These are phyloP conservation scores for Pyrus bretschneideri DNA, from an alignment of 306 rosid species.

Conservation along the genomic window DNA sequence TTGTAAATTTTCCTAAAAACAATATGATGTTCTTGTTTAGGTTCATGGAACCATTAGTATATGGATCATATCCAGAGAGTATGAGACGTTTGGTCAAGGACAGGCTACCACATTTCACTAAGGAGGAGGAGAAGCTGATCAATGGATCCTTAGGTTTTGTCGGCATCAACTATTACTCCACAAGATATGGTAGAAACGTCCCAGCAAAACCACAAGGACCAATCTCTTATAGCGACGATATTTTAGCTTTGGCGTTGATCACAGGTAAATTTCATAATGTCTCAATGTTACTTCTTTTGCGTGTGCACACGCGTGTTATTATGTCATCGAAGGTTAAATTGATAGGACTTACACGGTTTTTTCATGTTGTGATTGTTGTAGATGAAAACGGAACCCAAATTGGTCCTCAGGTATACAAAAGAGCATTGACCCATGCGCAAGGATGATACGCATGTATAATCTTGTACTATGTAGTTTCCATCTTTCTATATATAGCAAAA, in stretches of 20 bases:
- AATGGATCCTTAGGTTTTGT: slow-evolving; percentile 20
- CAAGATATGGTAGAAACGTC: slow-evolving; percentile 4
- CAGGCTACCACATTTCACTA: slow-evolving; percentile 13
- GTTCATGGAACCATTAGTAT: slow-evolving; percentile 18
- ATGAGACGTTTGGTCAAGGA: slow-evolving; percentile 12
- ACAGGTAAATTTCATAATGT: not conserved
- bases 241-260: not conserved
- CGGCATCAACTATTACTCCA: slow-evolving; percentile 27
- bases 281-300: not conserved
- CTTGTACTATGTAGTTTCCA: not conserved
- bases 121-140: slow-evolving; percentile 4
- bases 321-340: not conserved
- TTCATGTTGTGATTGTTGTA: not conserved
- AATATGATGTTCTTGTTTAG: not conserved
- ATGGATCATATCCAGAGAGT: slow-evolving; percentile 19
- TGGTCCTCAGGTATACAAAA: not conserved
- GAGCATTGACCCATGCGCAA: not conserved
- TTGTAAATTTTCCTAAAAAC: not conserved
- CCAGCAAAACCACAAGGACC: not conserved
- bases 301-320: not conserved
- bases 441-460: no score
- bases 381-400: not conserved
- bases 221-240: not conserved
- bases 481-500: not conserved
- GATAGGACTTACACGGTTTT: not conserved